Evolutionary conservation across 2,329 filamentous ascomycete genomes (phyloP), one percentile per base, ranked within the genome.

Genomic region (Hypoxylon sp.): DNA sequence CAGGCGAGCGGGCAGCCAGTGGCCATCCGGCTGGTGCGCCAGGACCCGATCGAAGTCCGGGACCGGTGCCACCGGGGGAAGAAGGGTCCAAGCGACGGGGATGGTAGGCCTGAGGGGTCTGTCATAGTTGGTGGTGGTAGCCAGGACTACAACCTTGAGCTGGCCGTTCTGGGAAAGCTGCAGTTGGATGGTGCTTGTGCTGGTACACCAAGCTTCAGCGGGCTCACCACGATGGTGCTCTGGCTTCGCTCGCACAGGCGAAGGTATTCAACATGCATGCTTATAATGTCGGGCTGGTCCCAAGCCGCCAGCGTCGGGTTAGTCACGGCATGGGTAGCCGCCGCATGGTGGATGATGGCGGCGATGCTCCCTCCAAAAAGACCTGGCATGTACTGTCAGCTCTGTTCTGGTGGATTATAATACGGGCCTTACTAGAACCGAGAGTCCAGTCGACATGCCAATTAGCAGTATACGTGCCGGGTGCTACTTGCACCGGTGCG

Each of bases 201-300:
- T 16, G n/a, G n/a, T 1, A 51, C 57, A 4, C 67, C 65, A 2
- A 57, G 20, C 41, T 63, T 64, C 2, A 68, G 23, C 3, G 43
- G 2, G 1, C 17, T 51, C 0, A 69, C 47, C 8, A 25, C 45
- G 25, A 68, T 59, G 8, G 38, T 61, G 35, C 60, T 65, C 0
- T 64, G 48, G 6, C 30, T 5, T 13, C 20, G 27, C 19, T 58
- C 61, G 38, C 65, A 68, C 0, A 50, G 7, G 3, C 61, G 58
- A 2, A 69, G 57, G 29, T 64, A 68, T 11, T 67, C 59, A 30
- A 67, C 4, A 34, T 68, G 64, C 3, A 68, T 32, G 7, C 47
- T 66, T 1, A 65, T 31, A 3, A 67, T 38, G 23, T 67, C 56
- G 1, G 65, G 59, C 31, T 67, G 66, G 16, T 63, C 58, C 23